Conservation (phyloP, 2,329 filamentous ascomycete species). For the Diaporthe sp. region DNA sequence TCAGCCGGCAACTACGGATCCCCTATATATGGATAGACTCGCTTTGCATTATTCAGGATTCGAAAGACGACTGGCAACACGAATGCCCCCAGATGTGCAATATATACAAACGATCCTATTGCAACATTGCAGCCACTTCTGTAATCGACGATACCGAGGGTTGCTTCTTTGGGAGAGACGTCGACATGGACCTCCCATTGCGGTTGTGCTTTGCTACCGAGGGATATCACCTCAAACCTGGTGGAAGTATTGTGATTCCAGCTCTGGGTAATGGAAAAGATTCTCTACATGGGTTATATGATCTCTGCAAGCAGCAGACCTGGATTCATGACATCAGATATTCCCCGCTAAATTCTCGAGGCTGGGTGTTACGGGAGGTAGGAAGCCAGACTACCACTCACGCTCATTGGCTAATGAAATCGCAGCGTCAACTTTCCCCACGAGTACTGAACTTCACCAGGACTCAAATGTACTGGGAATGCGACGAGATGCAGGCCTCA, state of each 20-base stretch:
- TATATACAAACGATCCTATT: constrained; percentile 13
- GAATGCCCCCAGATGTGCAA: constrained; percentile 15
- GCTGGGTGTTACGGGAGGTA: constrained; percentile 16
- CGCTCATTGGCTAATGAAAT: background rate
- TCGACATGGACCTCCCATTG: constrained; percentile 13
- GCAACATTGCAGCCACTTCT: constrained; percentile 18
- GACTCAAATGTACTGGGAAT: constrained; percentile 17
- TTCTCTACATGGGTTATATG: constrained; percentile 14
- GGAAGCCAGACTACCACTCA: background rate
- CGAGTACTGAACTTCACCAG: background rate
- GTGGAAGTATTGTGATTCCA: constrained; percentile 1
- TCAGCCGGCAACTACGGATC: background rate
- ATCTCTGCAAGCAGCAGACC: constrained; percentile 12
- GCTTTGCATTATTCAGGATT: constrained; percentile 2
- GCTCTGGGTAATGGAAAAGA: background rate
- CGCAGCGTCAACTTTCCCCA: constrained; percentile 2
- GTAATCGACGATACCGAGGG: constrained; percentile 14
- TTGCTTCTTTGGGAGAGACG: constrained; percentile 14
- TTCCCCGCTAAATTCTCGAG: background rate
- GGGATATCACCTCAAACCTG: background rate
- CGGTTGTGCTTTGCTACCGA: background rate
- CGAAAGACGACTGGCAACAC: constrained; percentile 12
- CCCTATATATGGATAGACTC: constrained; percentile 8
- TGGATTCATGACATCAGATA: background rate
- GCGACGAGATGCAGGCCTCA: constrained; percentile 18